Percentiles rank a stretch among this genome's conserved stretches.
Evolutionary conservation across 352 stramenopile genomes (phyloP).

Genomic region (Detonula confervacea): DNA sequence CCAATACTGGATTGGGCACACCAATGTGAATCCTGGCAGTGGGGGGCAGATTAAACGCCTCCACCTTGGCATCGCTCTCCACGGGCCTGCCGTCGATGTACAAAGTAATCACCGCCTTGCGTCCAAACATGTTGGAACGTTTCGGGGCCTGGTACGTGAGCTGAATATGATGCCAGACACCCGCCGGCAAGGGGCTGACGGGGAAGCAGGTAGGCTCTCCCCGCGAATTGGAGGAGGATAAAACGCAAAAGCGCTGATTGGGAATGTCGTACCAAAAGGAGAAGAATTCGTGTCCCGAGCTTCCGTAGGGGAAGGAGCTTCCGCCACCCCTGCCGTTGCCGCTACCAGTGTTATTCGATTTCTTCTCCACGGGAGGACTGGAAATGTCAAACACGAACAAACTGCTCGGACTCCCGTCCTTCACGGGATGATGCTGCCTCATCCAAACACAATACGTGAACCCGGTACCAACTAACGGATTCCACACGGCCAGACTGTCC

Average conservation of each 20-base stretch:
- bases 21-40: slow-evolving; percentile 80
- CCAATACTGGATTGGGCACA: slow-evolving; percentile 79
- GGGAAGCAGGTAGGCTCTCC: slow-evolving; percentile 82
- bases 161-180: slow-evolving; percentile 85
- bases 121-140: slow-evolving; percentile 77
- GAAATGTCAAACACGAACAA: slow-evolving; percentile 84
- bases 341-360: too few relatives aligned
- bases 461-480: slow-evolving; percentile 67
- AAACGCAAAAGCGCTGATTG: slow-evolving; percentile 78
- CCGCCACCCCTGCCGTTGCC: too few relatives aligned
- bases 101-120: slow-evolving; percentile 81
- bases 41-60: slow-evolving; percentile 80
- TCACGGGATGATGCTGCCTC: slow-evolving; percentile 61
- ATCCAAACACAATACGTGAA: slow-evolving; percentile 85
- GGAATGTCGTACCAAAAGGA: slow-evolving; percentile 83
- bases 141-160: slow-evolving; percentile 84
- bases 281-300: slow-evolving; percentile 72
- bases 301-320: slow-evolving; percentile 43
- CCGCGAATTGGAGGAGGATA: slow-evolving; percentile 72
- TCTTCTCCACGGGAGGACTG: slow-evolving; percentile 59
- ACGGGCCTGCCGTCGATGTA: slow-evolving; percentile 84
- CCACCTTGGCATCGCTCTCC: slow-evolving; percentile 82
- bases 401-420: slow-evolving; percentile 65
- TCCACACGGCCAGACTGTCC: slow-evolving; percentile 69
- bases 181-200: slow-evolving; percentile 67